A percentile compares a stretch with the other conserved stretches of the same genome.
Conservation (phyloP, 176 grass and related monocot genomes). For the Hordeum marinum region DNA sequence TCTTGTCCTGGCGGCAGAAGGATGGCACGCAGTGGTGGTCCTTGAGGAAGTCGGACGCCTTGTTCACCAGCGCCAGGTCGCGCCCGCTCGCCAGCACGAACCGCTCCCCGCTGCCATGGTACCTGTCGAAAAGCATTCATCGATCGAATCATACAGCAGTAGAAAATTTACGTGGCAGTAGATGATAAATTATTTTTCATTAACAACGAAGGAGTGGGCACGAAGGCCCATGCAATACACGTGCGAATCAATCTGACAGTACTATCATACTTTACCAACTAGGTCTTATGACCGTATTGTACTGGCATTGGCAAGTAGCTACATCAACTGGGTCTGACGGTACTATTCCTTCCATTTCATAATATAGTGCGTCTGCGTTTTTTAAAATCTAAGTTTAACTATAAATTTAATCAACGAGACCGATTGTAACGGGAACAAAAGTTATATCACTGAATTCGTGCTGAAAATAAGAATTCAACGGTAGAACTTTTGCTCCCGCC, state of each 20-base stretch:
- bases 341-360: no score
- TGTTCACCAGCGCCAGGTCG: conserved; percentile 88
- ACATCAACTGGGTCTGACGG: no score
- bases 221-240: not conserved
- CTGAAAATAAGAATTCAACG: no score
- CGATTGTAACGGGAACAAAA: no score
- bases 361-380: no score
- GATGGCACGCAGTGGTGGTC: conserved; percentile 69
- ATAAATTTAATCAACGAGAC: no score
- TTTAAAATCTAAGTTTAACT: no score
- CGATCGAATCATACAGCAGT: not conserved
- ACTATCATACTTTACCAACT: no score
- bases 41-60: conserved; percentile 70
- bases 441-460: no score
- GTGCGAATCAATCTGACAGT: not conserved
- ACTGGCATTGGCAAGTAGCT: no score
- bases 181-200: not conserved
- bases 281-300: no score
- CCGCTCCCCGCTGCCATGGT: conserved; percentile 57
- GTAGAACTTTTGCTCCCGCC: no score
- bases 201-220: not conserved
- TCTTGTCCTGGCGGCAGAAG: conserved; percentile 76
- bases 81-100: conserved; percentile 60
- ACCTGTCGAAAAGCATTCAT: conserved; percentile 16
- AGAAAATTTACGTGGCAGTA: not conserved